Base-by-base conservation (phyloP, 345 rosid genomes). In the Euclidium syriacum region DNA sequence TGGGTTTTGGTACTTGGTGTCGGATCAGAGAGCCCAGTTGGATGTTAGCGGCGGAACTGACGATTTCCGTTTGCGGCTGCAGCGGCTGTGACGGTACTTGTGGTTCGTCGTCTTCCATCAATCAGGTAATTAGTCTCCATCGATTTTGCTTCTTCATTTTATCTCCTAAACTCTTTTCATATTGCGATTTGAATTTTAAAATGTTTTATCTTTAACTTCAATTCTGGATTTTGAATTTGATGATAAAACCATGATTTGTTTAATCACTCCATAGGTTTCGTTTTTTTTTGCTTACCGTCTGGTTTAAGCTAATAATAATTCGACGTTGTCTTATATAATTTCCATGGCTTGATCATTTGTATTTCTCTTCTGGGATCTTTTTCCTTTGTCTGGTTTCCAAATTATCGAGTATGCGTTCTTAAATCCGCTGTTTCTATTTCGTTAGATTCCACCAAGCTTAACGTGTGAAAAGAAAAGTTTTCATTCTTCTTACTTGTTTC, bases 101-200 rank as follows among this genome's bases (percentile, higher is more conserved):
- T 80, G 54, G 73, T 52, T 78, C 80, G 75, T 78, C 78, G 62
- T 67, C 42, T 77, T 76, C 70, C 71, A 87, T 80, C 88, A 78
- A 78, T 78, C 81, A 77, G 91, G 95, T 82, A 71, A 77, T 52
- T 46, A 33, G 57, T 70, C 74, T 4, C 58, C 17, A 52, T 52
- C 58, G 12, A 33, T 40, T 24, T 29, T 47, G 23, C 18, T 0
- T 75, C 75, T 75, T 58, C 43, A 5, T 0, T 3, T 29, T 52
- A n/a, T n/a, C n/a, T n/a, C n/a, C n/a, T n/a, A n/a, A n/a, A n/a
- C n/a, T n/a, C n/a, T 33, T 15, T 20, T 44, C 6, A 10, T 59
- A n/a, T 38, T 7, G 10, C 26, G 52, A 40, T 68, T 68, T 32
- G 30, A 5, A 1, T 58, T 58, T n/a, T 9, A 22, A 26, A 35